Evolutionary conservation across 768 basidiomycete genomes (phyloP), one percentile per base, ranked within the genome.

Genomic region (Amanita subjunquillea): DNA sequence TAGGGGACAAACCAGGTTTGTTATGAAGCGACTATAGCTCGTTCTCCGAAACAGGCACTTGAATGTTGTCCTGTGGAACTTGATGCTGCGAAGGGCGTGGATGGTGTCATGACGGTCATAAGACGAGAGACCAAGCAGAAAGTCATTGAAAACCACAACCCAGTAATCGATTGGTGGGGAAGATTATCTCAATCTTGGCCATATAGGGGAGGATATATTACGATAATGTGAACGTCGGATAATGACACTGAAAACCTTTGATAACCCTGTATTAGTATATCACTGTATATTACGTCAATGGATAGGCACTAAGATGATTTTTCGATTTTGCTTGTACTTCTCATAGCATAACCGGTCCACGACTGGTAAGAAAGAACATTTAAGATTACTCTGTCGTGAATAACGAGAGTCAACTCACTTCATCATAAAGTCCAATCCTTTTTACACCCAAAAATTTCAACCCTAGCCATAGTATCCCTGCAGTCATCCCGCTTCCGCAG

Each of bases 401-500:
- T 46, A 54, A 39, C 53, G 51, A 47, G 13, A 56, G 55, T 29
- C 23, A 46, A 46, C 80, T 48, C 62, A 95, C 93, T 80, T 99
- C 96, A 59, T 99, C 96, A 62, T 98, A 99, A 9, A 98, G 66
- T n/a, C 77, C 78, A 38, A 86, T 70, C 22, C 72, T 70, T 50
- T 77, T 65, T 4, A 79, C 78, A 12, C 81, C 83, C 43, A 92
- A 60, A 36, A 87, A 60, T 64, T 87, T 80, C 56, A 96, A 72
- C n/a, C 91, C 93, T 54, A 97, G 74, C 94, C 96, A 97, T 5
- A 97, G 73, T 12, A 97, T 73, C 3, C 80, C 90, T 9, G 95
- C 95, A n/a, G 94, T 96, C 95, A 99, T 97, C 41, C 95, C 95
- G 62, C 91, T 95, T 48, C 95, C 95, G 69, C 95, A 99, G 54